Evolutionary conservation across 257 asterid genomes (phyloP).

Genomic region (Mentha longifolia): DNA sequence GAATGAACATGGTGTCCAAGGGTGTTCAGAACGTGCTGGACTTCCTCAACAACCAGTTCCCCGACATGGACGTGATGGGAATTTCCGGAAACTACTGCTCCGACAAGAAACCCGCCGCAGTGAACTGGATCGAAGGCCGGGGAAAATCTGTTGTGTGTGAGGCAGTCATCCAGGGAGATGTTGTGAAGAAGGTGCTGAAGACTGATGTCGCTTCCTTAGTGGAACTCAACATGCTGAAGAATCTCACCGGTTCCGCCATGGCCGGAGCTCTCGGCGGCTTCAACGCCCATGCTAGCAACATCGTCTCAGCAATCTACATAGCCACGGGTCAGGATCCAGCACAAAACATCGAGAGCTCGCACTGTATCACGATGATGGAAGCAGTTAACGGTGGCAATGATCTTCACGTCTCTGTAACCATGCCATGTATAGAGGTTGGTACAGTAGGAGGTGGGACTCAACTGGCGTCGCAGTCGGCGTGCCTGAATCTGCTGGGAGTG

Average conservation of each 20-base stretch:
- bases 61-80: conserved; percentile 56
- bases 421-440: conserved; percentile 53
- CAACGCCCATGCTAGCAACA: conserved; percentile 52
- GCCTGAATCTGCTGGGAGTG: conserved; percentile 47
- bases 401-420: conserved; percentile 49
- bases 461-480: conserved; percentile 49
- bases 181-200: conserved; percentile 48
- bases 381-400: conserved; percentile 47
- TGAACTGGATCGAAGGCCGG: conserved; percentile 54
- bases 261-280: conserved; percentile 57
- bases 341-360: conserved; percentile 51
- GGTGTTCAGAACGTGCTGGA: conserved; percentile 52
- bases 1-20: conserved; percentile 54
- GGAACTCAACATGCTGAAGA: conserved; percentile 56
- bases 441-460: conserved; percentile 56
- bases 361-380: conserved; percentile 58
- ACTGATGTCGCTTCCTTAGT: conserved; percentile 47
- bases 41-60: conserved; percentile 43
- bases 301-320: conserved; percentile 43
- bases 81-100: conserved; percentile 52
- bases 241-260: conserved; percentile 51
- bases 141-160: conserved; percentile 53
- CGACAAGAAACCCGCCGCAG: conserved; percentile 51
- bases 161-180: conserved; percentile 41
- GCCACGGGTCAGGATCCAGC: conserved; percentile 54